Percentiles rank a stretch among this genome's conserved stretches.
Conservation (phyloP, 768 basidiomycete genomes). For the Lentinula detonsa region DNA sequence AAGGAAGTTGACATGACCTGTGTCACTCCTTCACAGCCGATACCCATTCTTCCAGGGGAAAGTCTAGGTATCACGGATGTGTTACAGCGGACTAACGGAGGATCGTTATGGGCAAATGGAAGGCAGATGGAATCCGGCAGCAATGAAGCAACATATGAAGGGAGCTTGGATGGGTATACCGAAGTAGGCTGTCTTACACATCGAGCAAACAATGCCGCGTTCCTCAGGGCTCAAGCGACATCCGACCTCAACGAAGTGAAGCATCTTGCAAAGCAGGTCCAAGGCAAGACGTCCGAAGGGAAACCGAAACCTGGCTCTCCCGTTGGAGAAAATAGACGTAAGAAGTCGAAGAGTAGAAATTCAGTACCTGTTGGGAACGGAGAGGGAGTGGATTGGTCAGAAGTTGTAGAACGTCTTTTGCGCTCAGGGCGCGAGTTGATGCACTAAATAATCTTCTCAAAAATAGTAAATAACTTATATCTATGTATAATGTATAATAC, state of each 20-base stretch:
- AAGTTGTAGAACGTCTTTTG: slow-evolving; percentile 8
- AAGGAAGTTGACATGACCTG: slow-evolving; percentile 98
- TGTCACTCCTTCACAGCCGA: slow-evolving; percentile 87
- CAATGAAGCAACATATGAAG: slow-evolving; percentile 15
- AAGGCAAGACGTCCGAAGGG: slow-evolving; percentile 31
- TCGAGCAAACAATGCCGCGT: slow-evolving; percentile 56
- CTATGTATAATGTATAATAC: background rate
- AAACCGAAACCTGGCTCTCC: slow-evolving; percentile 22
- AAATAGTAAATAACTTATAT: background rate
- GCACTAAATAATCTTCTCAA: background rate
- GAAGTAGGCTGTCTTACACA: slow-evolving; percentile 59
- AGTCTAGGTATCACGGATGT: slow-evolving; percentile 65
- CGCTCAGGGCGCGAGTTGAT: slow-evolving; percentile 4
- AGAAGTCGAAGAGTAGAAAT: slow-evolving; percentile 1
- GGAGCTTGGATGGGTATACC: slow-evolving; percentile 43
- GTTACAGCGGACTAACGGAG: slow-evolving; percentile 63
- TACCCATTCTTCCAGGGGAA: slow-evolving; percentile 82
- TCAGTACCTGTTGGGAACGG: slow-evolving; percentile 6
- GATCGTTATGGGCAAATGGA: slow-evolving; percentile 58
- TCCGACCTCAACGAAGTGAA: slow-evolving; percentile 66
- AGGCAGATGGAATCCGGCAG: slow-evolving; percentile 40
- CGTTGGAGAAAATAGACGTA: slow-evolving; percentile 2
- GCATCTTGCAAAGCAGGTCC: slow-evolving; percentile 51
- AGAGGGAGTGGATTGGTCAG: slow-evolving; percentile 12
- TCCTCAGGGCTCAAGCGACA: slow-evolving; percentile 74